Percentiles rank a stretch among this genome's conserved stretches.
Evolutionary conservation across 805 yeast genomes (phyloP).

Genomic region (Candida insectalens): DNA sequence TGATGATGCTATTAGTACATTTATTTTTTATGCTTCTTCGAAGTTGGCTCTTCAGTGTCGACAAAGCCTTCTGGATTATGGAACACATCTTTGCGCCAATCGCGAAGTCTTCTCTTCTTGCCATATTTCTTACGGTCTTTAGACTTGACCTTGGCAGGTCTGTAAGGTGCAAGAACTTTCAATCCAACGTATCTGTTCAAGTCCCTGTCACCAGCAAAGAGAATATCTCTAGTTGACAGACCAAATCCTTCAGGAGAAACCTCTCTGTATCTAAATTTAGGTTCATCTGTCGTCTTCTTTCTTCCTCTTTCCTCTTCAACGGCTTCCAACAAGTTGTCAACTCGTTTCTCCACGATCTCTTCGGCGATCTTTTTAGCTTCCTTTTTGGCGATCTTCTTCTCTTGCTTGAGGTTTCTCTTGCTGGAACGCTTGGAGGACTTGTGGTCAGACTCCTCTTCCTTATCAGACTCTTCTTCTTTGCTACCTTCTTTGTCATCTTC

Average conservation of each 20-base stretch:
- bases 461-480: slow-evolving; percentile 23
- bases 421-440: slow-evolving; percentile 13
- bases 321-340: slow-evolving; percentile 56
- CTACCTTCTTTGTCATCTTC: slow-evolving; percentile 23
- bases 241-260: slow-evolving; percentile 95
- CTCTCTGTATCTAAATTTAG: slow-evolving; percentile 77
- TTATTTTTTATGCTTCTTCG: no score
- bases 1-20: no score
- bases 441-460: slow-evolving; percentile 15
- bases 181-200: slow-evolving; percentile 79
- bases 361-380: slow-evolving; percentile 62
- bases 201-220: slow-evolving; percentile 80
- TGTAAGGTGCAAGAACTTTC: slow-evolving; percentile 89
- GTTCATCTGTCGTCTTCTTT: slow-evolving; percentile 33
- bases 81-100: slow-evolving; percentile 85
- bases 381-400: slow-evolving; percentile 47
- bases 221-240: slow-evolving; percentile 72
- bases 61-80: slow-evolving; percentile 45
- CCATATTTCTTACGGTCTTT: slow-evolving; percentile 80
- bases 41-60: no score
- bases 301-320: slow-evolving; percentile 60
- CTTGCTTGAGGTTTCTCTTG: slow-evolving; percentile 40
- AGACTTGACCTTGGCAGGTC: slow-evolving; percentile 58
- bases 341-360: slow-evolving; percentile 66
- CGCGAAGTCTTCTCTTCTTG: slow-evolving; percentile 71